A percentile compares a stretch with the other conserved stretches of the same genome.
Conservation (phyloP, 352 stramenopile species). For the Phytophthora agathidicida region DNA sequence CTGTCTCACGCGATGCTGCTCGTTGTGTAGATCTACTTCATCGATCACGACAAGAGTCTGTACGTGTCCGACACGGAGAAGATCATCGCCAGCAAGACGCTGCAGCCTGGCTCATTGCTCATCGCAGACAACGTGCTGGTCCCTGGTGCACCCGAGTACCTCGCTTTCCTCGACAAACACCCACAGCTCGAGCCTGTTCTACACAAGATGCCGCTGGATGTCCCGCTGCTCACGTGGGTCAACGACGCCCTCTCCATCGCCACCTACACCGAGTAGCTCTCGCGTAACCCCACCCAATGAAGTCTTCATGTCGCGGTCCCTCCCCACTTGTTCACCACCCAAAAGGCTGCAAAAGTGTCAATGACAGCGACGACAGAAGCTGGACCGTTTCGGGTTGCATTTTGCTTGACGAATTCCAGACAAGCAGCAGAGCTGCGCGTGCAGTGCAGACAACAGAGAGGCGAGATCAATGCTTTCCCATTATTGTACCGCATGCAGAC, state of each 20-base stretch:
- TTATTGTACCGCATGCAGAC: no score
- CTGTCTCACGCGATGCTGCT: no score
- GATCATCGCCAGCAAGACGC: no score
- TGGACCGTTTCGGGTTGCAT: constrained; percentile 17
- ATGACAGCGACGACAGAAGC: constrained; percentile 20
- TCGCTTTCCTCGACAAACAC: constrained; percentile 36
- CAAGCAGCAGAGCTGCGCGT: constrained; percentile 16
- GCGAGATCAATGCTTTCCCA: no score
- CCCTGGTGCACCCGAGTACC: constrained; percentile 45
- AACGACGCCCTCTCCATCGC: constrained; percentile 14
- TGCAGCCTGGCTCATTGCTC: constrained; percentile 40
- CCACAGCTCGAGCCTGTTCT: constrained; percentile 2
- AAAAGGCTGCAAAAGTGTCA: constrained; percentile 24
- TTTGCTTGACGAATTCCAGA: constrained; percentile 31
- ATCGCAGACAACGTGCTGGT: constrained; percentile 48
- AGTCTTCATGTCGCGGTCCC: no score
- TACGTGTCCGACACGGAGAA: constrained; percentile 52
- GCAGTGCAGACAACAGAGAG: not conserved
- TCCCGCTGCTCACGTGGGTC: not conserved
- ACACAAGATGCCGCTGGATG: constrained; percentile 10
- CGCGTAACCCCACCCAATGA: no score
- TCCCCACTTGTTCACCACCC: no score
- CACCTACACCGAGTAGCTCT: constrained; percentile 9
- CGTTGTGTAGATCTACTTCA: constrained; percentile 56
- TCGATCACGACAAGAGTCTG: constrained; percentile 51